Base-by-base conservation (phyloP, 805 yeast genomes). In the Candida bentonensis region DNA sequence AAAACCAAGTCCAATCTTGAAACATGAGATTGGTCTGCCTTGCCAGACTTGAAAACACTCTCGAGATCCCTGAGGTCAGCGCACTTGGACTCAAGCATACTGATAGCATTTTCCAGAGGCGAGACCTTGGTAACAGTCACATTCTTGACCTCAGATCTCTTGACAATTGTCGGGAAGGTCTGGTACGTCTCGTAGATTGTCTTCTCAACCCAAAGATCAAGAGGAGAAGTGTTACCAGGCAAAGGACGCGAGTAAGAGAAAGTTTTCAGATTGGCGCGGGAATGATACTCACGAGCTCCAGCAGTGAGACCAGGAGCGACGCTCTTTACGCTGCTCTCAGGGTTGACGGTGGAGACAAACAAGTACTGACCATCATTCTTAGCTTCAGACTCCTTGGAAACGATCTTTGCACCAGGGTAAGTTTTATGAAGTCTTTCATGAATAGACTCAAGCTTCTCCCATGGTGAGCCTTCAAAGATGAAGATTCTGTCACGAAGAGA, bases 181-280 rank as follows among this genome's bases (percentile, higher is more conserved):
- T 81, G 71, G 41, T 59, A 66, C 0, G 95, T 82, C 50, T 78
- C 84, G 64, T 77, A 86, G 1, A 83, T 79, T 5, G 82, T 74
- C 62, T 86, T 94, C 56, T 86, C 94, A 17, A 88, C 85, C 95
- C 95, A 86, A 53, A 86, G 65, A 54, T 85, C 86, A 44, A 75
- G 70, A 5, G 82, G 79, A 9, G 80, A 71, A 0, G 78, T 73
- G 1, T 83, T 73, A 3, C 89, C 88, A 1, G 89, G 85, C 43
- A 85, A 62, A 53, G 82, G 76, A 59, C 82, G 73, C 42, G 80
- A 70, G 30, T 77, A 74, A 3, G 83, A 73, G 63, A 86, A 86
- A 47, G 73, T 72, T 52, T 75, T 73, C 62, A 85, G 63, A 54
- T 83, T 75, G 62, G 79, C 79, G 61, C 84, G 79, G 52, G 83